Conservation (phyloP, 1,139 yeast genomes). For the Kurtzmaniella natalensis region DNA sequence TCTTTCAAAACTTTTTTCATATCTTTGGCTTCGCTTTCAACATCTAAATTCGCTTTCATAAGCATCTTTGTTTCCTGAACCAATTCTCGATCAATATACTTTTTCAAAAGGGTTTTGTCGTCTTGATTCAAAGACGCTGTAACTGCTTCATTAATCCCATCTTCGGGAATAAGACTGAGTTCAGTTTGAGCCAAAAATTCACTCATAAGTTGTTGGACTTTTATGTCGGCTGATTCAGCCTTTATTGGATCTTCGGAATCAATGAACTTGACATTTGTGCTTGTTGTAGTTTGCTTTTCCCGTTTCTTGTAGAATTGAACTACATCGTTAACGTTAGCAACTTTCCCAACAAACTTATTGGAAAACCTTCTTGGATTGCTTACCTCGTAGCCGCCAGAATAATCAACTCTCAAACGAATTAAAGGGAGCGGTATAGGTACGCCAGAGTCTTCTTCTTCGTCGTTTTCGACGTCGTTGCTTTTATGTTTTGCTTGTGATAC, state of each 20-base stretch:
- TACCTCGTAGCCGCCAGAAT: constrained; percentile 84
- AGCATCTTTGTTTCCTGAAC: constrained; percentile 57
- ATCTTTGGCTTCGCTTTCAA: constrained; percentile 18
- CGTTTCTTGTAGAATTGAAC: constrained; percentile 61
- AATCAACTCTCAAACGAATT: constrained; percentile 78
- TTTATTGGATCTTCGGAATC: constrained; percentile 13
- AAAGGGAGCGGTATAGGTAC: constrained; percentile 61
- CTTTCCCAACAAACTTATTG: constrained; percentile 82
- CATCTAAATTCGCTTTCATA: constrained; percentile 38
- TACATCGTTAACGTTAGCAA: constrained; percentile 86
- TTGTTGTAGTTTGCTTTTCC: constrained; percentile 11
- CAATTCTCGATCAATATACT: constrained; percentile 66
- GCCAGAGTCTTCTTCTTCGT: constrained; percentile 13
- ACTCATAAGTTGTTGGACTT: constrained; percentile 57
- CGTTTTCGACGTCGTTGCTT: constrained; percentile 15
- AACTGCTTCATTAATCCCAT: constrained; percentile 72
- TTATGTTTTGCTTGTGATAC: too few relatives aligned
- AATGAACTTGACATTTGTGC: constrained; percentile 18
- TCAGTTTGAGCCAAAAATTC: constrained; percentile 60
- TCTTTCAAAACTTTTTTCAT: constrained; percentile 26
- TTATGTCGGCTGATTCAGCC: constrained; percentile 31
- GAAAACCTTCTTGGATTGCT: constrained; percentile 90
- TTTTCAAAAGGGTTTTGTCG: constrained; percentile 66
- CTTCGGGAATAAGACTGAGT: constrained; percentile 68
- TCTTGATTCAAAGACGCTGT: constrained; percentile 74